Evolutionary conservation across 2,329 filamentous ascomycete genomes (phyloP).

Genomic region (Tolypocladium endophyticum): DNA sequence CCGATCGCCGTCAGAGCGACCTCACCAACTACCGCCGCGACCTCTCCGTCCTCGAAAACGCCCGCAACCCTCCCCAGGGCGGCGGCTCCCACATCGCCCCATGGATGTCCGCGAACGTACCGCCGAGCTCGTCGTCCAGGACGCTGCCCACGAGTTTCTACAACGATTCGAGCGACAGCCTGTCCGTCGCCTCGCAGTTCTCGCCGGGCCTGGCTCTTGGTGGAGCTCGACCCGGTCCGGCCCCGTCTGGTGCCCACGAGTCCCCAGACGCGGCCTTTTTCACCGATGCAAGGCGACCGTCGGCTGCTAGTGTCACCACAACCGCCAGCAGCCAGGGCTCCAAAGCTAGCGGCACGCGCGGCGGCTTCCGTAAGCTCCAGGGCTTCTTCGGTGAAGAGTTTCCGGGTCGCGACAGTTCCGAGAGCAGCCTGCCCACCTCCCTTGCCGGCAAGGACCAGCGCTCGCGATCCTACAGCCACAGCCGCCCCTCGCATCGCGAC

Average conservation of each 20-base stretch:
- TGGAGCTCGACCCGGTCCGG: constrained; percentile 16
- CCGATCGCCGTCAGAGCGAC: constrained; percentile 48
- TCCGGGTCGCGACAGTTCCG: constrained; percentile 62
- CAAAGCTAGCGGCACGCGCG: constrained; percentile 57
- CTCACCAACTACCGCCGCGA: constrained; percentile 63
- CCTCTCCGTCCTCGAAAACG: constrained; percentile 55
- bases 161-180: constrained; percentile 65
- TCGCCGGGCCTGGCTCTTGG: constrained; percentile 57
- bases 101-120: constrained; percentile 41
- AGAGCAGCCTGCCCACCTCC: constrained; percentile 50
- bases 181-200: constrained; percentile 51
- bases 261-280: constrained; percentile 51
- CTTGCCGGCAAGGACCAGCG: constrained; percentile 46
- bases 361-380: constrained; percentile 73
- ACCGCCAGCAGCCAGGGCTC: constrained; percentile 80
- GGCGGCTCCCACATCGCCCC: constrained; percentile 41
- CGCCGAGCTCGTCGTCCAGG: constrained; percentile 22
- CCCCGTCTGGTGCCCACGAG: constrained; percentile 36
- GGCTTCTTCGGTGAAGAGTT: constrained; percentile 91
- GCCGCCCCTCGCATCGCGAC: constrained; percentile 49
- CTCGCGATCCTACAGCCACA: constrained; percentile 52
- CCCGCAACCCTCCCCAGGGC: constrained; percentile 32
- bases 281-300: constrained; percentile 68
- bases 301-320: constrained; percentile 69
- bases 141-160: constrained; percentile 51